Evolutionary conservation across 2,329 filamentous ascomycete genomes (phyloP).

Genomic region (Epichloe sibirici): DNA sequence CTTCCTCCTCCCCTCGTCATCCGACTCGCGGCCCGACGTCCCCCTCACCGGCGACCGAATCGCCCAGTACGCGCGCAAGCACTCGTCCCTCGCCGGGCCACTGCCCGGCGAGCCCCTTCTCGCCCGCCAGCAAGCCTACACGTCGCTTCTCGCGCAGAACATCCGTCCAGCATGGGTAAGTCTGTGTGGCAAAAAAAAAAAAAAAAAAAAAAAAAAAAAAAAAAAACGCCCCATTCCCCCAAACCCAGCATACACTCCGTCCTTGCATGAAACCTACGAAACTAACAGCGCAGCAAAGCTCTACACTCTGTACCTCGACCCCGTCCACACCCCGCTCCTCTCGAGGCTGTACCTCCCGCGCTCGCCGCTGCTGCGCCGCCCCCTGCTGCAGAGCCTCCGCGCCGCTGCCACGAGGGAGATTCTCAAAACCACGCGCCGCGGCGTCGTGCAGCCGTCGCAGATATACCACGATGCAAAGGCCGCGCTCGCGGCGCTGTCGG

Average conservation of each 20-base stretch:
- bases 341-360: conserved; percentile 60
- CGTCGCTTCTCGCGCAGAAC: conserved; percentile 60
- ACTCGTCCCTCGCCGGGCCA: conserved; percentile 10
- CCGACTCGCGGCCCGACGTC: conserved; percentile 33
- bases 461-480: conserved; percentile 32
- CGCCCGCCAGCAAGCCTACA: conserved; percentile 60
- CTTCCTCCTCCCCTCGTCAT: conserved; percentile 56
- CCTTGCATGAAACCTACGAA: background rate
- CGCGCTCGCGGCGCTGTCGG: conserved; percentile 35
- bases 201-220: background rate
- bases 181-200: conserved; percentile 10
- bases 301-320: conserved; percentile 67
- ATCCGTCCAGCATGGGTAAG: conserved; percentile 76
- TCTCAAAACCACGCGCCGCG: conserved; percentile 42
- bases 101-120: conserved; percentile 14
- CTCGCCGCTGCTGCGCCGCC: conserved; percentile 47
- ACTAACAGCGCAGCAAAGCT: conserved; percentile 35
- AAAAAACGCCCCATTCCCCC: background rate
- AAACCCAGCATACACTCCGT: no score
- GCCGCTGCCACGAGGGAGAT: conserved; percentile 65
- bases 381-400: conserved; percentile 56
- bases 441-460: conserved; percentile 18
- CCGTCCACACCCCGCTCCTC: conserved; percentile 56
- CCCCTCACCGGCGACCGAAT: conserved; percentile 45
- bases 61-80: conserved; percentile 51